Base-by-base conservation (phyloP, 768 basidiomycete genomes). In the Amanita pseudoporphyria region DNA sequence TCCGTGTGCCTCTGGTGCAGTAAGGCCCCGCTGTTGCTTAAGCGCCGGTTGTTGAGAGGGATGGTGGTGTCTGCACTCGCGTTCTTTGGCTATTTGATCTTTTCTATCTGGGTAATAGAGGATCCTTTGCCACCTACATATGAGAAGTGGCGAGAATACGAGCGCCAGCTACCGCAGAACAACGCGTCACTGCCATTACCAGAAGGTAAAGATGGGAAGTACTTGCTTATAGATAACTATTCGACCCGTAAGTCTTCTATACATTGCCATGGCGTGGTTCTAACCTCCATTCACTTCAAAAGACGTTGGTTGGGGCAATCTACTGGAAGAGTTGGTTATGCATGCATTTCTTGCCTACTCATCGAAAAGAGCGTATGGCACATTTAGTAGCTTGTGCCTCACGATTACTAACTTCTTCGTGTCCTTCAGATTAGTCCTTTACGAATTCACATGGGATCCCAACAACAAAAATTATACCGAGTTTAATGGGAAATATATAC, bases 341-440 rank as follows among this genome's bases (percentile, higher is more conserved):
- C 72, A 73, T 52, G 64, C 71, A 0, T 66, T 71, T 51, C 66
- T 79, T 10, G 76, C 77, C 0, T 72, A 74, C 54, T 63, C 63
- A 33, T 71, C 76, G 0, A 68, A 71, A 14, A 69, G 78, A 9
- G 64, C 72, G 6, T 78, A 77, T 42, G 77, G 77, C 0, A 77
- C 75, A 59, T 61, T 67, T 45, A 69, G 71, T 37, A 75, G 71
- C 51, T 74, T 72, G 71, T 65, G 67, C 26, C 58, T 59, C 6
- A 62, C 65, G 3, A n/a, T 4, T 67, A 72, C 53, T 77, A 71
- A 53, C 67, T 71, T 2, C 13, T 24, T 33, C 1, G 22, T 33
- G 43, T 63, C 62, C 21, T 58, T 54, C 19, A 71, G 71, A 12
- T 52, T 71, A 24, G 40, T 44, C 18, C 19, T 45, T 10, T 33